Evolutionary conservation across 73 alveolate genomes (phyloP), one percentile per base, ranked within the genome.

Genomic region (Symbiodinium natans): DNA sequence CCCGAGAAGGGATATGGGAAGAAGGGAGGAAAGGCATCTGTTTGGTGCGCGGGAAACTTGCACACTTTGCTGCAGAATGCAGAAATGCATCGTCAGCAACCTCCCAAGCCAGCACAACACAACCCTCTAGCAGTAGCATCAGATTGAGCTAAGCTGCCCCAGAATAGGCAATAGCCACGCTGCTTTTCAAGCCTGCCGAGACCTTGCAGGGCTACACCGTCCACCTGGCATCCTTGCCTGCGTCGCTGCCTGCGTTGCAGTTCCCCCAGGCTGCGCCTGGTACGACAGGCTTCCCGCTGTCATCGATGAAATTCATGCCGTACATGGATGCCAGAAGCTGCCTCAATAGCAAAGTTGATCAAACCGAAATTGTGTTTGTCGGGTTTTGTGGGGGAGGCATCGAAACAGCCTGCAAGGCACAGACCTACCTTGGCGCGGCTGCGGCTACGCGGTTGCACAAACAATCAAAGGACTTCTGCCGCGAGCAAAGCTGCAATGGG

Each of bases 291-390:
- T 42, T 46, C 41, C 80, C 80, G 41, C 25, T 31, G 83, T 29
- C 27, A 80, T 90, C 88, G 36, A 90, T 41, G 54, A 90, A 90
- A 82, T 90, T 90, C 97, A 90, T 90, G 97, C 97, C 97, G 36
- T 90, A 90, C 97, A 90, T 90, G 25, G 89, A 68, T 42, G 97
- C 75, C 80, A 90, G 46, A 6, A 90, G 77, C 39, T 90, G 97
- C 97, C 97, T 90, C 82, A 21, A 9, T 7, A 31, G 11, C 41
- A 8, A 33, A 34, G 42, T 41, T 27, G 43, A 31, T 0, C 59
- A 4, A 80, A 39, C 52, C 36, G 31, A 10, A 34, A 80, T 13
- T 39, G 3, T 80, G 33, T 13, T 74, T 41, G 41, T 13, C 6
- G 11, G 21, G 43, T 3, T 41, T 31, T 5, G 23, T 27, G n/a